Conservation (phyloP, 2,329 filamentous ascomycete species). For the Verticillium longisporum region DNA sequence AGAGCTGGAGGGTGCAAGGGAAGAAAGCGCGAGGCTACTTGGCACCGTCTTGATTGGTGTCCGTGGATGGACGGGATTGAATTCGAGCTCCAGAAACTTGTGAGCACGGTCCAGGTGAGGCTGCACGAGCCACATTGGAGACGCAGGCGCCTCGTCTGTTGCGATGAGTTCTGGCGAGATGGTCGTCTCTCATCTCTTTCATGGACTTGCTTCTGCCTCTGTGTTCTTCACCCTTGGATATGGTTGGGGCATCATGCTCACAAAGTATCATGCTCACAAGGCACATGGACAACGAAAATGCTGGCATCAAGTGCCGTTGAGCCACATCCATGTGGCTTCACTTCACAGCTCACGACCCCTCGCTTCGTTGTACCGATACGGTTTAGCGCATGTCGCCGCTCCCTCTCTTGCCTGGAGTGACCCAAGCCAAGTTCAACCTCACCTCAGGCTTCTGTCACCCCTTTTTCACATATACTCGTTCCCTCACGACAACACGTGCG, state of each 20-base stretch:
- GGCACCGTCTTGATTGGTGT: neutral
- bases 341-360: neutral
- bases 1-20: neutral
- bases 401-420: neutral
- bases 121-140: neutral
- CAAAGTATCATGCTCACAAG: too few species aligned
- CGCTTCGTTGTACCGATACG: neutral
- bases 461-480: neutral
- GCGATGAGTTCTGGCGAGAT: too few species aligned
- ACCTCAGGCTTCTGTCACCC: neutral
- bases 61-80: neutral
- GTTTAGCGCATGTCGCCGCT: neutral
- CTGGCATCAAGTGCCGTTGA: neutral
- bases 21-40: slow-evolving; percentile 6
- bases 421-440: neutral
- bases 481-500: neutral
- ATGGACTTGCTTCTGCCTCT: too few species aligned
- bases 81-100: neutral
- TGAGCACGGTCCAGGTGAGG: neutral
- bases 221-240: too few species aligned
- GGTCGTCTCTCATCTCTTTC: too few species aligned
- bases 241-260: too few species aligned
- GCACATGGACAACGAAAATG: neutral
- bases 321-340: neutral
- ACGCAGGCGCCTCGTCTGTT: too few species aligned